Conservation (phyloP, 2,329 filamentous ascomycete species). For the Microdochium bolleyi region DNA sequence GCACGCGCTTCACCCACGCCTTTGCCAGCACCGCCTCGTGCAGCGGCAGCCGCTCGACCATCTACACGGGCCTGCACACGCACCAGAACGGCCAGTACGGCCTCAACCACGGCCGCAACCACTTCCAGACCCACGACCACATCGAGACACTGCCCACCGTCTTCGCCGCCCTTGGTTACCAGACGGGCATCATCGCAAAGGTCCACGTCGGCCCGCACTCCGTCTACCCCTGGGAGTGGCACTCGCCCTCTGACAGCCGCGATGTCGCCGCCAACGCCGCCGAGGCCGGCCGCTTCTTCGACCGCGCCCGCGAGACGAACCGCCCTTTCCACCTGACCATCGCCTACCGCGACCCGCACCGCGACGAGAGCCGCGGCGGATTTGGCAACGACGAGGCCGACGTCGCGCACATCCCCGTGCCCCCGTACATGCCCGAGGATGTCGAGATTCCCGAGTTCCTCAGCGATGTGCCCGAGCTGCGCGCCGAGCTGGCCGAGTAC, state of each 20-base stretch:
- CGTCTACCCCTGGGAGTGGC: conserved; percentile 32
- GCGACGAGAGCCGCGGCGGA: conserved; percentile 28
- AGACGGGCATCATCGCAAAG: conserved; percentile 31
- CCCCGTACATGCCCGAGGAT: conserved; percentile 18
- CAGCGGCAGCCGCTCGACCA: conserved; percentile 34
- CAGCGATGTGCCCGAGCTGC: conserved; percentile 28
- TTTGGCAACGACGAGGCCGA: conserved; percentile 33
- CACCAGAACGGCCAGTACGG: conserved; percentile 37
- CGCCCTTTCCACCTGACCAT: conserved; percentile 36
- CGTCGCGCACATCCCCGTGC: conserved; percentile 11
- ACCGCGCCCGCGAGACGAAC: conserved; percentile 16
- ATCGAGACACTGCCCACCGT: conserved; percentile 30
- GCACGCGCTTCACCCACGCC: conserved; percentile 26
- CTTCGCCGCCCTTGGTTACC: conserved; percentile 29
- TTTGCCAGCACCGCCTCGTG: conserved; percentile 39
- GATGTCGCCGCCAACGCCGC: conserved; percentile 24
- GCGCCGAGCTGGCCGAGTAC: conserved; percentile 34
- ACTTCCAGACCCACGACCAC: conserved; percentile 35
- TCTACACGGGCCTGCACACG: conserved; percentile 41
- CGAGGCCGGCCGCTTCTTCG: conserved; percentile 31
- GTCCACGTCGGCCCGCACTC: conserved; percentile 33
- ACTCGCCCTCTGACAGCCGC: conserved; percentile 30
- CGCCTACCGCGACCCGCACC: conserved; percentile 37
- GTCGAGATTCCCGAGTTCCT: conserved; percentile 32
- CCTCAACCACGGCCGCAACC: conserved; percentile 6